Conservation (phyloP, 2,329 filamentous ascomycete species). For the Fusarium sambucinum region DNA sequence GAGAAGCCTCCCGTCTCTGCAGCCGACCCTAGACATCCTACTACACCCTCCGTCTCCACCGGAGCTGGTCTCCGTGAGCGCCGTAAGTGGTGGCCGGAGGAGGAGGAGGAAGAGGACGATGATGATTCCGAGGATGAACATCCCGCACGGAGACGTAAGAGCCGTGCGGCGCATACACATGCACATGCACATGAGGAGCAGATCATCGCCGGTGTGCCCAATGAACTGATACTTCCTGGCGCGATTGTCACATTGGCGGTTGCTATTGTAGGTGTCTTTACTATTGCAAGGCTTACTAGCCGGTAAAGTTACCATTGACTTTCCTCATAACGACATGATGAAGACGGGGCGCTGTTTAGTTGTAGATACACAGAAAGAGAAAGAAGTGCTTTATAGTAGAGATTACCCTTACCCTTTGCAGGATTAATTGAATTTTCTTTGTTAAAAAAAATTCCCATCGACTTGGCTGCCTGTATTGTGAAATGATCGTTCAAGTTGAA, state of each 20-base stretch:
- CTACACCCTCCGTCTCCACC: slow-evolving; percentile 64
- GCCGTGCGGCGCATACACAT: slow-evolving; percentile 56
- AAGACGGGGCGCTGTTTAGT: slow-evolving; percentile 48
- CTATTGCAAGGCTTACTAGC: slow-evolving; percentile 77
- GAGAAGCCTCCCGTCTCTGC: slow-evolving; percentile 84
- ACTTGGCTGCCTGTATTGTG: background rate
- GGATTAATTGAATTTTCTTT: slow-evolving; percentile 42
- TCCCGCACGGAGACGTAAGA: slow-evolving; percentile 59
- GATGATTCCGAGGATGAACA: slow-evolving; percentile 65
- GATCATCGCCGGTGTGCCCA: slow-evolving; percentile 90
- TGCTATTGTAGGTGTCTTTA: slow-evolving; percentile 93
- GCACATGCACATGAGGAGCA: slow-evolving; percentile 75
- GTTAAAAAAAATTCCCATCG: slow-evolving; percentile 22
- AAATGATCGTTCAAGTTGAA: background rate
- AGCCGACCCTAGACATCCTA: slow-evolving; percentile 57
- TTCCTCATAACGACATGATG: slow-evolving; percentile 53
- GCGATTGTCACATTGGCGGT: slow-evolving; percentile 96
- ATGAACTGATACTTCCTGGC: slow-evolving; percentile 91
- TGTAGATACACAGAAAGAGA: slow-evolving; percentile 52
- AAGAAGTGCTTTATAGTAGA: slow-evolving; percentile 47
- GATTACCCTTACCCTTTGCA: slow-evolving; percentile 46
- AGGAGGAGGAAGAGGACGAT: slow-evolving; percentile 65
- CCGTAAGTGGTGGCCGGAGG: slow-evolving; percentile 70
- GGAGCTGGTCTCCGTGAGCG: slow-evolving; percentile 63
- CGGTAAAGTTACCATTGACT: slow-evolving; percentile 54